Evolutionary conservation across 73 alveolate species (phyloP).

Genomic region (Paramecium pentaurelia): DNA sequence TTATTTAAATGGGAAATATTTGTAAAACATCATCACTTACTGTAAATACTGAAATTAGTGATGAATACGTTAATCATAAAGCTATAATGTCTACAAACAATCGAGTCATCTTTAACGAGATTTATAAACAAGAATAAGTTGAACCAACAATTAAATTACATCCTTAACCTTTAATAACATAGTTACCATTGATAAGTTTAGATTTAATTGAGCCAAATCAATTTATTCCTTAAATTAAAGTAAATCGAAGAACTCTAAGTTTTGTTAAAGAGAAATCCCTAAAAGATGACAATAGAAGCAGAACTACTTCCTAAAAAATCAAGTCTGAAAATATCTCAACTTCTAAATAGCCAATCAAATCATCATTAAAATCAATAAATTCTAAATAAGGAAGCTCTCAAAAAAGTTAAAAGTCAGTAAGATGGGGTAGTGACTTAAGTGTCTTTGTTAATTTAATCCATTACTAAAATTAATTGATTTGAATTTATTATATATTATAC

Average conservation of each 20-base stretch:
- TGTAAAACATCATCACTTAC: background rate
- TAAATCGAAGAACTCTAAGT: background rate
- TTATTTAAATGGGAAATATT: background rate
- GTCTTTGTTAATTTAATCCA: background rate
- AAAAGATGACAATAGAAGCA: background rate
- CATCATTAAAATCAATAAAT: background rate
- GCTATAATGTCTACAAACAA: background rate
- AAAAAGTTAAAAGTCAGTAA: background rate
- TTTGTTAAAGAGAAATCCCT: background rate
- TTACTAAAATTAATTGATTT: background rate
- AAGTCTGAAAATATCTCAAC: background rate
- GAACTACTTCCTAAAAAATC: background rate
- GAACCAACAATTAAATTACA: background rate
- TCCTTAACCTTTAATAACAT: background rate
- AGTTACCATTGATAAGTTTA: background rate
- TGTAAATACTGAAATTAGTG: background rate
- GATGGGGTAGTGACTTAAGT: background rate
- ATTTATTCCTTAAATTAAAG: background rate
- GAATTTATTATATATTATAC: background rate
- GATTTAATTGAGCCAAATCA: background rate
- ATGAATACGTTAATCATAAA: background rate
- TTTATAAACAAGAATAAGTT: background rate
- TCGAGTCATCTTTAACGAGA: background rate
- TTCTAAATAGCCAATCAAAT: background rate
- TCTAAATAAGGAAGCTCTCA: background rate